Evolutionary conservation across 306 rosid genomes (phyloP).

Genomic region (Cucumis cinereus): DNA sequence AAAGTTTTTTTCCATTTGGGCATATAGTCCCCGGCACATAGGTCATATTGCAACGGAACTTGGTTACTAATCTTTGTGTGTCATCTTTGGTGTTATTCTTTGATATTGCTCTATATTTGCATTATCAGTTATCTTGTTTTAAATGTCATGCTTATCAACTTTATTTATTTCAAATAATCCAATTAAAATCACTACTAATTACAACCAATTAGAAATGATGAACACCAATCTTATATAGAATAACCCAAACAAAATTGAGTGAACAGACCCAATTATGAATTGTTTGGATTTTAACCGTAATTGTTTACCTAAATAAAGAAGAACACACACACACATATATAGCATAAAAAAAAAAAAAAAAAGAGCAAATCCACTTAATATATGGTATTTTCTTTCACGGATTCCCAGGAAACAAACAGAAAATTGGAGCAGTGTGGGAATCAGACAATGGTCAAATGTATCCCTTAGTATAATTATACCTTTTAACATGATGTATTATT

Average conservation of each 20-base stretch:
- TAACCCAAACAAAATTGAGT: background rate
- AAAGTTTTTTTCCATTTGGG: no score
- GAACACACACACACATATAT: background rate
- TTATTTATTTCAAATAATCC: no score
- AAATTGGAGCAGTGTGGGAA: background rate
- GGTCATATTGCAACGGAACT: no score
- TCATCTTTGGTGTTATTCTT: no score
- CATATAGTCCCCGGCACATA: no score
- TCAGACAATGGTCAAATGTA: background rate
- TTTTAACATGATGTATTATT: background rate
- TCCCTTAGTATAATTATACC: background rate
- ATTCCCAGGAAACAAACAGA: constrained; percentile 6
- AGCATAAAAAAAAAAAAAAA: background rate
- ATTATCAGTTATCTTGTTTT: no score
- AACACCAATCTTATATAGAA: background rate
- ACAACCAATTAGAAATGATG: background rate
- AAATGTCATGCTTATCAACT: no score
- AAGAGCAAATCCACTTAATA: no score
- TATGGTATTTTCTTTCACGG: background rate
- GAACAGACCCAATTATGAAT: no score
- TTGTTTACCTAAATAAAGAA: background rate
- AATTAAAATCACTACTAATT: background rate
- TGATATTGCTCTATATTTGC: no score
- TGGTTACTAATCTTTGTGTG: no score
- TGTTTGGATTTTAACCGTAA: no score